These are phyloP conservation scores for Candida koratica DNA, from an alignment of 805 yeast species.

Conservation along the genomic window DNA sequence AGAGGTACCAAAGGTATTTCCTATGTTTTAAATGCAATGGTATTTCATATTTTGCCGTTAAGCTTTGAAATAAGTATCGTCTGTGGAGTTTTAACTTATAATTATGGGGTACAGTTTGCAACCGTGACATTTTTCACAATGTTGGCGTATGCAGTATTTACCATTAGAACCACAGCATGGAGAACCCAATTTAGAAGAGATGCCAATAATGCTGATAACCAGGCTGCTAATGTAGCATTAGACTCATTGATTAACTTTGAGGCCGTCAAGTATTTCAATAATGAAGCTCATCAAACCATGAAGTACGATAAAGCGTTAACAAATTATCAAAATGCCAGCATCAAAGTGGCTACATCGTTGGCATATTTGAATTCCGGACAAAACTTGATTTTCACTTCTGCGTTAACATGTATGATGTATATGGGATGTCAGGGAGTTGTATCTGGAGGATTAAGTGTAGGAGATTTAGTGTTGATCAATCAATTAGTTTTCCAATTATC, in stretches of 20 bases:
- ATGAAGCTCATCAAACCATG: conserved; percentile 73
- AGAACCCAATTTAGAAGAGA: conserved; percentile 85
- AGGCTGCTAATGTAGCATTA: conserved; percentile 91
- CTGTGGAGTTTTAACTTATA: conserved; percentile 88
- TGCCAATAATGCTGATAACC: conserved; percentile 87
- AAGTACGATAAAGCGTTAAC: conserved; percentile 75
- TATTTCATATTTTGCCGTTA: conserved; percentile 93
- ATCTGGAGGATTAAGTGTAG: conserved; percentile 77
- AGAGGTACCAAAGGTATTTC: conserved; percentile 97
- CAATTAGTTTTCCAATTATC: conserved; percentile 94
- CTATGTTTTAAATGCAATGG: conserved; percentile 90
- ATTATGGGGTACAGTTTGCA: conserved; percentile 86
- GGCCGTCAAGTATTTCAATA: conserved; percentile 90
- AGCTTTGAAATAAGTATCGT: conserved; percentile 89
- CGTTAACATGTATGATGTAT: conserved; percentile 95
- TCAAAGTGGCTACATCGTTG: conserved; percentile 79
- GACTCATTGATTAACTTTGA: conserved; percentile 94
- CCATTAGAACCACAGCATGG: conserved; percentile 94
- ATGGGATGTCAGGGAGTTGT: conserved; percentile 96
- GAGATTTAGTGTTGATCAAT: conserved; percentile 90
- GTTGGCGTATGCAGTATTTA: conserved; percentile 83
- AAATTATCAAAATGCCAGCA: conserved; percentile 68
- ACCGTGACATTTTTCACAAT: conserved; percentile 84
- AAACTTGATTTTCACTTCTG: conserved; percentile 75
- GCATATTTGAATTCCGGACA: conserved; percentile 80